Base-by-base conservation (phyloP, 2,329 filamentous ascomycete genomes). In the Epichloe baconii region DNA sequence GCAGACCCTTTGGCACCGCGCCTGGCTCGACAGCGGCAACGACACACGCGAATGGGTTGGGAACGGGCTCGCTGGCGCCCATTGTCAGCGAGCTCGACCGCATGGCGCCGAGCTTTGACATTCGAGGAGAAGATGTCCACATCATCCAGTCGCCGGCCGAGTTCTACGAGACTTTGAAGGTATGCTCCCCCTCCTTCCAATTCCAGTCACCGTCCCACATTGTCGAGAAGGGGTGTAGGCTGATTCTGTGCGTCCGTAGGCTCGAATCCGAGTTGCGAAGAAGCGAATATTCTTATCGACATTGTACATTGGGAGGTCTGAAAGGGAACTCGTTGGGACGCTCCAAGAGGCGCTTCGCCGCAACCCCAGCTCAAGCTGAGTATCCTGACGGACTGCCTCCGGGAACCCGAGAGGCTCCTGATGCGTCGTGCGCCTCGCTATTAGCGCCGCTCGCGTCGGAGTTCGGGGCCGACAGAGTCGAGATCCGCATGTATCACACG, bases 401-500 rank as follows among this genome's bases (percentile, higher is more conserved):
- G 93, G 52, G 93, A 11, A 98, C 93, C 5, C 80, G 93, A 56
- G 93, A 98, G 67, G 84, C 87, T 0, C 93, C 93, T 0, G 69
- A 87, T 14, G 76, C 89, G 45, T 95, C 89, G 57, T 93, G 85
- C 66, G 93, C 90, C 3, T 96, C 90, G 11, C 74, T 98, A 12
- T 77, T 98, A 38, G 86, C 84, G 5, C 85, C 89, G 0, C 71
- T 98, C n/a, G 77, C 95, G 11, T 70, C 76, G 6, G 88, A 95
- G 59, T 95, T 96, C 68, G 90, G 91, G 0, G 65, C 82, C 4
- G 82, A 87, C 1, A 79, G 91, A 38, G 89, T 98, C 41, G 88
- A 96, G 62, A 82, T 98, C 56, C 85, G 90, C 59, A 94, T 98
- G 89, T 98, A 94, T 64, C 93, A 98, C 68, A 98, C 93, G 1